Evolutionary conservation across 225 moss, liverwort and hornwort genomes (phyloP), one percentile per base, ranked within the genome.

Genomic region (Physcomitrellopsis africana): DNA sequence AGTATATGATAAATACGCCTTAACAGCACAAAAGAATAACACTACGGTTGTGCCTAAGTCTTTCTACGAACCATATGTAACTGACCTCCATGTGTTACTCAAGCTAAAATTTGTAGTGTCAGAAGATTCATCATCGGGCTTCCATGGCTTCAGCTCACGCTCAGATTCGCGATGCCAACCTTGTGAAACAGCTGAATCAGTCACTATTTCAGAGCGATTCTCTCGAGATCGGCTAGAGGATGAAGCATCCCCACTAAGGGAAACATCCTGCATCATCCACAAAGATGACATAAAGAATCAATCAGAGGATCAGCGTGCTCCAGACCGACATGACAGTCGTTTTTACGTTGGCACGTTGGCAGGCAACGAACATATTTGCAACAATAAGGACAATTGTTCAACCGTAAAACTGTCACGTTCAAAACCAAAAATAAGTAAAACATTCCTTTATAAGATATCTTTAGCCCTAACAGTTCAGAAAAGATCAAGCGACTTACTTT

Each of bases 141-240:
- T 91, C 96, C 94, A 94, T 15, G 94, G 96, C 67, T 88, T 94
- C 56, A 96, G 80, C 80, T 92, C 93, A 14, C 93, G 86, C 73
- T 93, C 91, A 68, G 81, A 79, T 27, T 96, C 94, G 44, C 88
- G 96, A 58, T 85, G 86, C 63, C 92, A 89, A 23, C 84, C 84
- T 81, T 91, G 89, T 56, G 91, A 86, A 23, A 94, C 69, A 32
- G 83, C 59, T 55, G 80, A 78, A 80, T 96, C 96, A 42, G 92
- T 94, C 19, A 83, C 79, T 68, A 96, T 78, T 27, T 96, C 94
- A 72, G 84, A 82, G 69, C 82, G 83, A 55, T 87, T 92, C 69
- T 92, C 91, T 73, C 84, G 89, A 17, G 88, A 67, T 63, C 87
- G 85, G 51, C 85, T 87, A 75, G 79, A 91, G 10, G 86, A 51